Conservation (phyloP, 148 eudicot genomes). For the Amaranthus palmeri region DNA sequence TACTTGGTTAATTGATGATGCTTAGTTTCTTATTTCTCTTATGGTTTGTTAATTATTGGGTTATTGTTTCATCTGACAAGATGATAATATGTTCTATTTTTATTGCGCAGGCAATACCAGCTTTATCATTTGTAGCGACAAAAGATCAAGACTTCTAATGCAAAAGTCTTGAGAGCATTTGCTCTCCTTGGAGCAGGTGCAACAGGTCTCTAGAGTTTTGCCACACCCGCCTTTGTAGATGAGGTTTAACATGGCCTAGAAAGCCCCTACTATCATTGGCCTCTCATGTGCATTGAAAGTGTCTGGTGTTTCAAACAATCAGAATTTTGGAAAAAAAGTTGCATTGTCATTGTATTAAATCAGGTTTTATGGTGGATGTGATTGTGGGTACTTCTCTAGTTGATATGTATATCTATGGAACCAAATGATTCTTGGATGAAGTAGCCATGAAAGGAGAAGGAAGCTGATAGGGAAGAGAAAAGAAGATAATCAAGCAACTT, state of each 20-base stretch:
- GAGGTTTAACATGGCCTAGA: conserved; percentile 92
- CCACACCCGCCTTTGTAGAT: conserved; percentile 60
- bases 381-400: too few species aligned
- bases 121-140: conserved; percentile 48
- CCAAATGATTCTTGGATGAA: too few species aligned
- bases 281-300: too few species aligned
- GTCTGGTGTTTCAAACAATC: too few species aligned
- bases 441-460: too few species aligned
- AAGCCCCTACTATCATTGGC: conserved; percentile 80
- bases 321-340: too few species aligned
- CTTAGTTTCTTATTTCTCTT: not conserved
- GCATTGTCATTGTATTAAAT: too few species aligned
- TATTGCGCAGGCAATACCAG: conserved; percentile 59
- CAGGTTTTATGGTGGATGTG: too few species aligned
- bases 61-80: not conserved
- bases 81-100: not conserved
- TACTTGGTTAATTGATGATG: not conserved
- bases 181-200: conserved; percentile 76
- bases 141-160: conserved; percentile 53
- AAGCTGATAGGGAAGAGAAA: too few species aligned
- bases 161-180: conserved; percentile 43
- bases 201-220: conserved; percentile 58
- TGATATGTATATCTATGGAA: too few species aligned
- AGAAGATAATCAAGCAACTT: too few species aligned
- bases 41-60: not conserved